phyloP scores from a whole-genome alignment of 768 basidiomycete species.

The Lentinus brumalis region DNA sequence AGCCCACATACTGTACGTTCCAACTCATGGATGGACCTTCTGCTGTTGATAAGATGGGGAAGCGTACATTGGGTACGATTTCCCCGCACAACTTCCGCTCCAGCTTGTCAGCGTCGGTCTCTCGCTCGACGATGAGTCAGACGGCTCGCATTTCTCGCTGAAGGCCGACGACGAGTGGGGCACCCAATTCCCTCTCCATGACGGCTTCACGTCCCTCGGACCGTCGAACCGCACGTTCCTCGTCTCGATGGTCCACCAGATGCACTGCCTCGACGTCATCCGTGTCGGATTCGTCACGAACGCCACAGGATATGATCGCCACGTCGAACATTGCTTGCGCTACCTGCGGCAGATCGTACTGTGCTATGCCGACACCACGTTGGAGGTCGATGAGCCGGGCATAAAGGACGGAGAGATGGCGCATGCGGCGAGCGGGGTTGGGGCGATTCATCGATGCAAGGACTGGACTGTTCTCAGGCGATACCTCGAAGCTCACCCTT shows the following conservation, averaged over 20 bases:
- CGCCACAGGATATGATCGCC: constrained; percentile 9
- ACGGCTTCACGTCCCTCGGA: constrained; percentile 13
- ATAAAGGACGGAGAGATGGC: constrained; percentile 3
- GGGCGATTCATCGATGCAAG: constrained; percentile 19
- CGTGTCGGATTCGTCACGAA: constrained; percentile 23
- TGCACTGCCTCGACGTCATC: constrained; percentile 32
- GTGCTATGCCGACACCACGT: constrained; percentile 31
- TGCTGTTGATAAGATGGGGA: no score
- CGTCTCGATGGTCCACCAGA: constrained; percentile 29
- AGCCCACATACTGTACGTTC: no score
- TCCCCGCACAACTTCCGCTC: constrained; percentile 33
- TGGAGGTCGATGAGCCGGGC: constrained; percentile 22
- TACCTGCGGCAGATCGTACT: constrained; percentile 31
- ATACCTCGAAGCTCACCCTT: constrained; percentile 18
- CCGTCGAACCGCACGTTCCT: constrained; percentile 22
- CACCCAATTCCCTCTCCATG: constrained; percentile 26
- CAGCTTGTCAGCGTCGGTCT: constrained; percentile 32
- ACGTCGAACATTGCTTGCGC: constrained; percentile 30
- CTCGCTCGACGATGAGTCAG: constrained; percentile 23
- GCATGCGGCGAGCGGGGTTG: constrained; percentile 16
- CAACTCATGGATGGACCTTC: no score
- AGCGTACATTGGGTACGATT: constrained; percentile 34
- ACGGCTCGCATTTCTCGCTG: constrained; percentile 32
- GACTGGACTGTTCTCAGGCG: constrained; percentile 22
- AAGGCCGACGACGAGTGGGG: constrained; percentile 40